Evolutionary conservation across 192 early-diverging fungal genomes (phyloP), one percentile per base, ranked within the genome.

Genomic region (Rhizophagus clarus): DNA sequence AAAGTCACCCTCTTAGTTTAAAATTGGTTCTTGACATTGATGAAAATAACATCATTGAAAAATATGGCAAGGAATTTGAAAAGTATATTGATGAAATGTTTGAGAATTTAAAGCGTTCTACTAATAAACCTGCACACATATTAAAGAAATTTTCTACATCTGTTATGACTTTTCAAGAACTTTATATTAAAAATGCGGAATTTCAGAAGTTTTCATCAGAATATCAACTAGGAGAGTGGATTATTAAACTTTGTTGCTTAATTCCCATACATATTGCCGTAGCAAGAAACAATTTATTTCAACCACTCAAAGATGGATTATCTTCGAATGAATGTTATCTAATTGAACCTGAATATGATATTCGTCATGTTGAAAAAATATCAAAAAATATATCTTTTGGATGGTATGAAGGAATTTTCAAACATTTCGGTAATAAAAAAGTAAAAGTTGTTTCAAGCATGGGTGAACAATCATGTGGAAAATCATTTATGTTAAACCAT

Each of bases 391-490:
- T 77, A 14, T 64, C 61, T 51, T 77, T 77, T 64, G 75, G 62
- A 29, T 77, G 75, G 75, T 77, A 77, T 17, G 75, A 77, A 24
- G 60, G 28, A 26, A 74, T 80, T 24, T 80, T 80, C 49, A 77
- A 61, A 17, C 61, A 74, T 74, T 76, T 32, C 76, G 56, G 49
- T 4, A 28, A 75, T 74, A 24, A 32, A 6, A 31, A 56, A n/a
- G 49, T 80, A 2, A 80, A 80, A 40, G 72, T 74, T 22, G 60
- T 80, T 17, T 76, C 72, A 10, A 51, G 40, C 7, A 80, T 80
- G 79, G 79, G 79, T 12, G 79, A 80, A 74, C 79, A 80, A 61
- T 77, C 73, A 8, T 74, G 71, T n/a, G 79, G 79, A 4, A 80
- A 80, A 32, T 80, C 72, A 22, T 80, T 77, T 22, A 26, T 80